Conservation (phyloP, 768 basidiomycete species). For the Phylloporus sp. region DNA sequence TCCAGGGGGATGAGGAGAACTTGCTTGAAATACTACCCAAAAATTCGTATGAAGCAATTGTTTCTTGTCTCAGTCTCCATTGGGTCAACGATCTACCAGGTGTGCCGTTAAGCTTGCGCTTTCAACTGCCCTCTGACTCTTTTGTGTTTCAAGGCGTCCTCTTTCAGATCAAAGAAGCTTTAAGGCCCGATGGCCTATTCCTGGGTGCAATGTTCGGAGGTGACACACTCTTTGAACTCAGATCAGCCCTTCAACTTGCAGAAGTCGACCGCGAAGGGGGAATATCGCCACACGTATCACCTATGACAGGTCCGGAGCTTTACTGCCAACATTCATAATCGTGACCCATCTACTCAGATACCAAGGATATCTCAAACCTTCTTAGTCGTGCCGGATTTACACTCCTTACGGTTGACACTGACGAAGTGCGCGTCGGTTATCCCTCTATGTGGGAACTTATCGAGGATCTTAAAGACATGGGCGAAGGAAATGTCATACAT, state of each 20-base stretch:
- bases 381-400: constrained; percentile 91
- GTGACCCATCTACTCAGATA: constrained; percentile 48
- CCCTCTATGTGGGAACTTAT: constrained; percentile 96
- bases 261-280: constrained; percentile 93
- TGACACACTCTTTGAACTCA: constrained; percentile 93
- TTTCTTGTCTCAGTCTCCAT: constrained; percentile 88
- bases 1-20: constrained; percentile 80
- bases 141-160: constrained; percentile 54
- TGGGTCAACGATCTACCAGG: constrained; percentile 99
- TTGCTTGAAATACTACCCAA: constrained; percentile 59
- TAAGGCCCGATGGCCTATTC: constrained; percentile 91
- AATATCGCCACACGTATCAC: constrained; percentile 92
- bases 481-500: constrained; percentile 88
- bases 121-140: not conserved
- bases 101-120: constrained; percentile 28
- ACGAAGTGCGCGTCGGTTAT: constrained; percentile 87
- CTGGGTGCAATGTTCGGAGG: constrained; percentile 93
- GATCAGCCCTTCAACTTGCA: constrained; percentile 90
- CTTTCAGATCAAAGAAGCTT: constrained; percentile 77
- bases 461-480: constrained; percentile 94
- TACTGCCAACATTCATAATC: not conserved
- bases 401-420: constrained; percentile 89
- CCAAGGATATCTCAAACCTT: constrained; percentile 88
- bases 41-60: constrained; percentile 84
- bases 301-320: constrained; percentile 79